Evolutionary conservation across 306 rosid genomes (phyloP).

Genomic region (Quercus robur): DNA sequence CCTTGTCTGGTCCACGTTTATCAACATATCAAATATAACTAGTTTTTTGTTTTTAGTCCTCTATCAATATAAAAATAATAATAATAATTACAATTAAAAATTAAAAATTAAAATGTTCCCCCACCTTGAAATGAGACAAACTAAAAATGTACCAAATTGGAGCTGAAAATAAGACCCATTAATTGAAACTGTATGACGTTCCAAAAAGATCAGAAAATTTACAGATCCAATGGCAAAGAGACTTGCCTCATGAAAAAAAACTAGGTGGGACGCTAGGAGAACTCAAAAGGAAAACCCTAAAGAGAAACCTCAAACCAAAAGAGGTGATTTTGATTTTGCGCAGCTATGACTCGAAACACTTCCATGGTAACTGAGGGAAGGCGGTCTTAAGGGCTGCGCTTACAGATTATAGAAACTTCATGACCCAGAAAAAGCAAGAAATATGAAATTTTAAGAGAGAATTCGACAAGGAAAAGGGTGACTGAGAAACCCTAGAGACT

Average conservation of each 20-base stretch:
- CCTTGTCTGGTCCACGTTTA: background rate
- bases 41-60: background rate
- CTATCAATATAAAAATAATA: background rate
- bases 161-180: conserved; percentile 20
- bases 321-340: conserved; percentile 40
- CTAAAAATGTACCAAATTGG: conserved; percentile 20
- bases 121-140: conserved; percentile 45
- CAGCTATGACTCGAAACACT: conserved; percentile 90
- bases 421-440: background rate
- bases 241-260: conserved; percentile 29
- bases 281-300: conserved; percentile 71
- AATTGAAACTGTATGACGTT: conserved; percentile 22
- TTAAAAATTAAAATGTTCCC: conserved; percentile 33
- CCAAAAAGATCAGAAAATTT: conserved; percentile 1
- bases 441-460: too few relatives aligned
- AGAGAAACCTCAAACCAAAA: conserved; percentile 26
- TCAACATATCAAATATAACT: background rate
- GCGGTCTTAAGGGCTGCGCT: conserved; percentile 97
- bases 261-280: conserved; percentile 37
- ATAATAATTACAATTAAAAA: too few relatives aligned
- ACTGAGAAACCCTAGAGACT: background rate
- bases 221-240: conserved; percentile 23
- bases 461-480: background rate
- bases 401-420: background rate
- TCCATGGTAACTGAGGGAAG: conserved; percentile 56